Evolutionary conservation across 306 rosid species (phyloP), one percentile per base, ranked within the genome.

Genomic region (Dryas alaskensis): DNA sequence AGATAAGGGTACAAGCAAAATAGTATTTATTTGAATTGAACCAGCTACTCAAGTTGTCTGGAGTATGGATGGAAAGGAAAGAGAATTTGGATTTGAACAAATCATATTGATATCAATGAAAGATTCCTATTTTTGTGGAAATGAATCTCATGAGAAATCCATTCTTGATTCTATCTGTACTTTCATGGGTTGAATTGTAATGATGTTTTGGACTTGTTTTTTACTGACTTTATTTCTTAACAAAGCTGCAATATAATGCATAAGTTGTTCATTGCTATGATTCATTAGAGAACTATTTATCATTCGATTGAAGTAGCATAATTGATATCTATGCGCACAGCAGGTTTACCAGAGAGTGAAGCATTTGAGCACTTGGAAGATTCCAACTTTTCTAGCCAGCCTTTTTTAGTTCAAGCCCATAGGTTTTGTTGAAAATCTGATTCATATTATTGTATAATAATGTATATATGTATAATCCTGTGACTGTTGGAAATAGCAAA

Each of bases 301-400:
- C 54, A 17, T 7, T 70, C 60, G 44, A 68, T 51, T 59, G 27
- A 14, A 60, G 37, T 60, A 57, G 7, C 76, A 47, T 57, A 47
- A 25, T 65, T 75, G 37, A 75, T 65, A n/a, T 17, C 63, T 71
- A 40, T 83, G 76, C 67, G 74, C 62, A 79, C 72, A 79, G 79
- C 86, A 86, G 88, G 87, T 84, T 77, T 47, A 48, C 53, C 72
- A 73, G 60, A 67, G 81, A 82, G 79, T 66, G 72, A 78, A 81
- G 70, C 77, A 25, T 40, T 53, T 8, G 45, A 65, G 52, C 40
- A 73, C 73, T 60, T 42, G 68, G 72, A 67, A 61, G 80, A 73
- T 72, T 45, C 39, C 39, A n/a, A 42, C 47, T 46, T 22, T 14
- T 57, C 8, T 55, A 3, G 10, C 19, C 5, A 31, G 37, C 37